Evolutionary conservation across 2,329 filamentous ascomycete genomes (phyloP), one percentile per base, ranked within the genome.

Genomic region (Talaromyces piceae): DNA sequence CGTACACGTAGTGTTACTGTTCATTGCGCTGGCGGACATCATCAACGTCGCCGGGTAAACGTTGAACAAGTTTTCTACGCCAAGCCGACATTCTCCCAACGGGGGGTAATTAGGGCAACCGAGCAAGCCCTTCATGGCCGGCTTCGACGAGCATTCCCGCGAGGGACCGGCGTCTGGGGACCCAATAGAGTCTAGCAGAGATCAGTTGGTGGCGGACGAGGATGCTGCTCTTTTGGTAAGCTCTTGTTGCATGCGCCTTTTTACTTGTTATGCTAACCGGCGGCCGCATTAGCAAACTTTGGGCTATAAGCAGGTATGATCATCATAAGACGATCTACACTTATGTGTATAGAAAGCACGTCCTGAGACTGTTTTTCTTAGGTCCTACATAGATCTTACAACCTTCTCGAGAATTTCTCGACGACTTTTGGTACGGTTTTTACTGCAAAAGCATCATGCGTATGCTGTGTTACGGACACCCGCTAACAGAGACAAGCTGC

Each of bases 351-450:
- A 20, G 20, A 26, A 26, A 20, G 23, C 11, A n/a, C 26, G 25
- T 25, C 27, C 54, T 60, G 52, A 51, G 13, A 27, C 13, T 28
- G 16, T 45, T 16, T n/a, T 41, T n/a, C n/a, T 23, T 53, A 80
- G 78, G 75, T 79, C 47, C 67, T 82, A 33, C 77, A 80, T 62
- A 70, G 79, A 54, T 79, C 76, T 31, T 81, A 80, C 59, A 76
- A 76, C 27, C 67, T 79, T 13, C 73, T 81, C 49, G 78, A 82
- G 59, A 81, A 79, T 62, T 82, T 82, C 58, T 73, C 78, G 2
- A 80, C 79, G 2, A 79, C 77, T 11, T 81, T 81, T 56, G 78
- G 78, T 81, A 62, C 28, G 67, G 43, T 26, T 22, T 13, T 8
- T 3, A 13, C 13, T 26, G 47, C n/a, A n/a, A n/a, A n/a, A n/a